Evolutionary conservation across 805 yeast genomes (phyloP), one percentile per base, ranked within the genome.

Genomic region (Lipomyces starkeyi): DNA sequence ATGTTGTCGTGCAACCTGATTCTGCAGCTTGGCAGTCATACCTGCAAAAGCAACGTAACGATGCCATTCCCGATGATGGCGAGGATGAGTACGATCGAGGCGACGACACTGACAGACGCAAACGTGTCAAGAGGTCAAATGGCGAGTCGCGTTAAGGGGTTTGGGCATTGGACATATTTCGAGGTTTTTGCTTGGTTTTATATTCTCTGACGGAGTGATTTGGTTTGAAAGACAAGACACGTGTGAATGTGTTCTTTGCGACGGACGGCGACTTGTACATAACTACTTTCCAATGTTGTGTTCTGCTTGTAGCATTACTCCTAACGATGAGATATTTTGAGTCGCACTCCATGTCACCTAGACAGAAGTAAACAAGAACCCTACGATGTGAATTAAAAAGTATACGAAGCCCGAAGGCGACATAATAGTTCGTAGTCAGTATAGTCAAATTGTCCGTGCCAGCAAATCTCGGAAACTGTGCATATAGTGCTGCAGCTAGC

Each of bases 1-100:
- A 91, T 77, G 99, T 95, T 3, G 90, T 92, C 60, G 97, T 97
- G n/a, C 87, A 93, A 69, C 98, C 98, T 0, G 99, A 95, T 80
- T 86, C 87, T 11, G 67, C 72, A 4, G 63, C 72, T 20, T 69
- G 72, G 72, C 61, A 67, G 58, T 62, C 72, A n/a, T 69, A 69
- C 61, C 58, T 67, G 57, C 71, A 58, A 52, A 67, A 62, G 49
- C 70, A 66, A 47, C 62, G 61, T 4, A 62, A 60, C 35, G 53
- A 34, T 20, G 62, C n/a, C 32, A 35, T 29, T 22, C 32, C 22
- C 6, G 62, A 49, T 14, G 62, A 59, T 59, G 62, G 22, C n/a
- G 68, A 58, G 17, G 67, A 61, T 22, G 66, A 56, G 40, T 40
- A 62, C 40, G 63, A 59, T 20, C 49, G 4, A 14, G 64, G 34